Conservation (phyloP, 2,329 filamentous ascomycete species). For the Phaeosphaeriaceae sp. region DNA sequence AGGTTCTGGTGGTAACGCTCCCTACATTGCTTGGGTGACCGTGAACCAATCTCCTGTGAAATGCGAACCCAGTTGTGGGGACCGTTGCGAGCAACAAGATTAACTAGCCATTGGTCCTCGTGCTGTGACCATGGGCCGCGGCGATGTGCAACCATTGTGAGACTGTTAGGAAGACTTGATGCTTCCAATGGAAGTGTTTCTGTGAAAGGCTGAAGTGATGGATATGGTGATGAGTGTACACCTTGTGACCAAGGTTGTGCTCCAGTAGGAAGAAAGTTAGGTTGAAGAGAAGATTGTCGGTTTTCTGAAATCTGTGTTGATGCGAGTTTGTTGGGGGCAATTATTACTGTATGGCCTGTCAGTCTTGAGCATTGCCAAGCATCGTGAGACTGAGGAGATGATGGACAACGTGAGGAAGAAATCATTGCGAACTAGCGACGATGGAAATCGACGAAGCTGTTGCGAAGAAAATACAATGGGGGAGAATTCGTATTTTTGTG, state of each 20-base stretch:
- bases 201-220: not conserved
- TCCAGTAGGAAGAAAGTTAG: not conserved
- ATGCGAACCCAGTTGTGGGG: slow-evolving; percentile 91
- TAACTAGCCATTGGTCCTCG: slow-evolving; percentile 74
- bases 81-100: slow-evolving; percentile 73
- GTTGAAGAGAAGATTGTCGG: not conserved
- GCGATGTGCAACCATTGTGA: slow-evolving; percentile 62
- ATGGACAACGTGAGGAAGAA: not conserved
- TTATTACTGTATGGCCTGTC: slow-evolving; percentile 6
- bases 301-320: not conserved
- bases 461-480: no score
- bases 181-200: slow-evolving; percentile 1
- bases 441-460: no score
- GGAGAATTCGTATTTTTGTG: no score
- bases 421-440: no score
- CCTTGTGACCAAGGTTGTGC: not conserved
- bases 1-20: slow-evolving; percentile 95
- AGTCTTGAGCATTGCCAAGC: slow-evolving; percentile 13
- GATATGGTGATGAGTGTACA: not conserved
- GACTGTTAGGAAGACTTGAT: slow-evolving; percentile 4
- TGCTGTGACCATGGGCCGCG: slow-evolving; percentile 83
- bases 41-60: slow-evolving; percentile 73
- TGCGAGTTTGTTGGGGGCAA: not conserved
- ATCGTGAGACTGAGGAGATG: not conserved
- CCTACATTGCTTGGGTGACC: slow-evolving; percentile 92